Evolutionary conservation across 306 rosid species (phyloP).

Genomic region (Cicer yamashitae): DNA sequence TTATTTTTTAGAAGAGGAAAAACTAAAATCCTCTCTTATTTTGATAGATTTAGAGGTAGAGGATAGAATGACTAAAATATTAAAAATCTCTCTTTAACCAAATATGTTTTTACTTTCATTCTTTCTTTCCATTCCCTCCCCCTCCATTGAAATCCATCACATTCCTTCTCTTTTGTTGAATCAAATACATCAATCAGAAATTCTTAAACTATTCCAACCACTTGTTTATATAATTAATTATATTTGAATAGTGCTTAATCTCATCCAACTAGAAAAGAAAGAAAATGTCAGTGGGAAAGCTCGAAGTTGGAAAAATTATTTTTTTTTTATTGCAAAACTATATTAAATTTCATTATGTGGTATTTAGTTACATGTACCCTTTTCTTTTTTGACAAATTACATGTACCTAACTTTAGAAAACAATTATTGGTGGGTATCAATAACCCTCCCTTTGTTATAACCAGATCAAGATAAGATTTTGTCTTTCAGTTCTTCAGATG

Average conservation of each 20-base stretch:
- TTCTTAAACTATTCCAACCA: too few species aligned
- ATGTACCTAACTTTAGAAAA: constrained; percentile 28
- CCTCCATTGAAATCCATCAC: too few species aligned
- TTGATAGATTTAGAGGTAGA: too few species aligned
- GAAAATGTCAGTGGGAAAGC: not conserved
- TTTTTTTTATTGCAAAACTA: not conserved
- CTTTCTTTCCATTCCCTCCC: too few species aligned
- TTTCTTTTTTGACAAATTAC: too few species aligned
- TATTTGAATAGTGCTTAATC: constrained; percentile 1
- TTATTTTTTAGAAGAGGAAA: too few species aligned
- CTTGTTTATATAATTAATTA: not conserved
- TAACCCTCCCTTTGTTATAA: constrained; percentile 14
- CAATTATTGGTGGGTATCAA: constrained; percentile 2
- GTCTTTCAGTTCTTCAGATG: not conserved
- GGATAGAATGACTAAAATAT: too few species aligned
- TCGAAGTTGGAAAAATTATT: not conserved
- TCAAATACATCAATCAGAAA: too few species aligned
- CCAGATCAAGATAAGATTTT: constrained; percentile 35
- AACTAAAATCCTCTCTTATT: too few species aligned
- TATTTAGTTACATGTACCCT: constrained; percentile 14
- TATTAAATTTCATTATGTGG: not conserved
- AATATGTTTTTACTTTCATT: too few species aligned
- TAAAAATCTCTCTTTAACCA: too few species aligned
- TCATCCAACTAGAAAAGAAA: not conserved
- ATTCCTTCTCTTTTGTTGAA: too few species aligned